These are phyloP conservation scores for Kurtzmaniella quercitrusa DNA, from an alignment of 1,139 yeast genomes.

Conservation along the genomic window DNA sequence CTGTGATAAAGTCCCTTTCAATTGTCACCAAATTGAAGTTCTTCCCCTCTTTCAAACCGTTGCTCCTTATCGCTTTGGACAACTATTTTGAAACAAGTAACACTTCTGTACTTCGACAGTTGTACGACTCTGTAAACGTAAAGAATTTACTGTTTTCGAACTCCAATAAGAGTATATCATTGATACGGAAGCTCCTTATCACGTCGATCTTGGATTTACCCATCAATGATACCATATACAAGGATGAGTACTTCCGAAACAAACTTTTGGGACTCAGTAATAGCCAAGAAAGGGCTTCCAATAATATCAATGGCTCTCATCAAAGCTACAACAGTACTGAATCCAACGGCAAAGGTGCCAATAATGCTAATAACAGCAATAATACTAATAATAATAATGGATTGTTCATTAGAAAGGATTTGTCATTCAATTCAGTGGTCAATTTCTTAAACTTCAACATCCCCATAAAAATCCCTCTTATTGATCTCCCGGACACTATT, in stretches of 20 bases:
- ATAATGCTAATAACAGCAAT: conserved; percentile 1
- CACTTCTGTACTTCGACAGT: conserved; percentile 19
- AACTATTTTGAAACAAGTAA: conserved; percentile 31
- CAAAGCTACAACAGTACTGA: conserved; percentile 2
- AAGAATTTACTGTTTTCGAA: conserved; percentile 27
- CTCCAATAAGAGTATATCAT: conserved; percentile 20
- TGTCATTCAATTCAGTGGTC: conserved; percentile 39
- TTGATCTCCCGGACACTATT: conserved; percentile 37
- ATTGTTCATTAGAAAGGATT: conserved; percentile 39
- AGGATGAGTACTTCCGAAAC: conserved; percentile 36
- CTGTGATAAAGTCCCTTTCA: conserved; percentile 52
- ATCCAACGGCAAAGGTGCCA: conserved; percentile 10
- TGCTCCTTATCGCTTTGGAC: conserved; percentile 52
- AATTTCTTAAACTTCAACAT: conserved; percentile 37
- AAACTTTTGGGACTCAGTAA: conserved; percentile 30
- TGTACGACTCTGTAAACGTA: conserved; percentile 31
- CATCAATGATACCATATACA: conserved; percentile 40
- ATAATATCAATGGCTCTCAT: conserved; percentile 10
- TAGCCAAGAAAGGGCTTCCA: conserved; percentile 6
- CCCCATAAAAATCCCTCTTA: conserved; percentile 41
- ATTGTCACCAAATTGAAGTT: conserved; percentile 47
- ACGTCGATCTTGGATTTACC: conserved; percentile 47
- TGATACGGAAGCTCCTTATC: conserved; percentile 35
- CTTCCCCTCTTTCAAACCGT: conserved; percentile 57
- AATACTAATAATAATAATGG: conserved; percentile 21